Conservation (phyloP, 805 yeast species). For the Metschnikowia continentalis region DNA sequence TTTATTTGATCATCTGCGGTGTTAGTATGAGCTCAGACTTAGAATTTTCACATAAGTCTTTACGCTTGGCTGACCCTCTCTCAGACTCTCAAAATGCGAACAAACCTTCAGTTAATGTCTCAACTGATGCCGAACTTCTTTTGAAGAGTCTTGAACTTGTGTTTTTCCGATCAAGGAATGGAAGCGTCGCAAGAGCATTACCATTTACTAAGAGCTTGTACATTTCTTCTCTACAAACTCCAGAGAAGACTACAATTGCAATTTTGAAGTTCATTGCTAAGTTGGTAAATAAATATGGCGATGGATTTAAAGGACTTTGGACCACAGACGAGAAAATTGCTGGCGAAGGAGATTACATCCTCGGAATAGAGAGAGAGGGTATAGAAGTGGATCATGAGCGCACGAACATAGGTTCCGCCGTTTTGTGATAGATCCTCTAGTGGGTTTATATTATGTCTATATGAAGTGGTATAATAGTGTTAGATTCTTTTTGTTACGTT, state of each 20-base stretch:
- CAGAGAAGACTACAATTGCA: constrained; percentile 84
- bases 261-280: constrained; percentile 74
- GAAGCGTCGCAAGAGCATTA: constrained; percentile 60
- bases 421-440: constrained; percentile 50
- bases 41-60: constrained; percentile 77
- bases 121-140: constrained; percentile 83
- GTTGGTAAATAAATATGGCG: constrained; percentile 60
- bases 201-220: constrained; percentile 83
- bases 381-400: constrained; percentile 57
- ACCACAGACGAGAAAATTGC: constrained; percentile 85
- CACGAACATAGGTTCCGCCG: constrained; percentile 82
- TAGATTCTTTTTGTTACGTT: no score
- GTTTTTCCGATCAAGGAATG: constrained; percentile 72
- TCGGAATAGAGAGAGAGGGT: constrained; percentile 51
- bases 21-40: constrained; percentile 76
- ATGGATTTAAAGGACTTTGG: constrained; percentile 69
- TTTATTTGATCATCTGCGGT: constrained; percentile 66
- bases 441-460: no score
- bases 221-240: constrained; percentile 63
- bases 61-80: constrained; percentile 78
- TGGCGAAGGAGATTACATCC: constrained; percentile 61
- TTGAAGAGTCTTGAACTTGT: constrained; percentile 74
- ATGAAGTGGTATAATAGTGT: no score
- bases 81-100: constrained; percentile 31
- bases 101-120: constrained; percentile 75